These are phyloP conservation scores for Mortierella sp. DNA, from an alignment of 371 early-diverging fungal genomes.

Conservation along the genomic window DNA sequence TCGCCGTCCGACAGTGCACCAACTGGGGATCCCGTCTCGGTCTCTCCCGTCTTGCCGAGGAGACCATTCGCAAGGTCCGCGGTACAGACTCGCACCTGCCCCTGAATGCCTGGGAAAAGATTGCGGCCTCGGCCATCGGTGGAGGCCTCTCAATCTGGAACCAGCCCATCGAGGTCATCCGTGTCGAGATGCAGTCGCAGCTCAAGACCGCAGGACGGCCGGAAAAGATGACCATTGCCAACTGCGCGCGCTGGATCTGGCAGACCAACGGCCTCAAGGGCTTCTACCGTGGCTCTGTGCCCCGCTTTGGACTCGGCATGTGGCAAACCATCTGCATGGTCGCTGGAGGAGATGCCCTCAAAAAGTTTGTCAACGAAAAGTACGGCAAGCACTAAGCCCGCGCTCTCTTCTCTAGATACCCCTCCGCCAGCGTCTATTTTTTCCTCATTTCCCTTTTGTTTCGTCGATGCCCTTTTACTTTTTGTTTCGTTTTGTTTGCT, in stretches of 20 bases:
- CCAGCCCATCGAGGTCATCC: constrained; percentile 97
- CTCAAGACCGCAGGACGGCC: constrained; percentile 87
- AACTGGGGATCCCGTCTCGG: constrained; percentile 98
- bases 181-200: constrained; percentile 97
- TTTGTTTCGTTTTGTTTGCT: neutral
- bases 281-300: constrained; percentile 95
- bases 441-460: neutral
- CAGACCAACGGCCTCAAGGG: constrained; percentile 89
- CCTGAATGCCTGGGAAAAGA: constrained; percentile 69
- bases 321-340: constrained; percentile 98
- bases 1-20: constrained; percentile 94
- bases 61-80: constrained; percentile 70
- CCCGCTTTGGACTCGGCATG: constrained; percentile 91
- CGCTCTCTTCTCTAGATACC: neutral
- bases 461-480: neutral
- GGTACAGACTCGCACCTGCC: constrained; percentile 63
- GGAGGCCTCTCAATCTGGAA: constrained; percentile 97
- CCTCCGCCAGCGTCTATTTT: no score
- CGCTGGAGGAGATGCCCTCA: constrained; percentile 83
- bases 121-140: constrained; percentile 87
- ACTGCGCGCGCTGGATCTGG: constrained; percentile 92
- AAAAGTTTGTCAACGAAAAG: constrained; percentile 49
- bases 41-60: constrained; percentile 88
- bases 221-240: constrained; percentile 86
- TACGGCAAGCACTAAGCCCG: constrained; percentile 35